A percentile compares a stretch with the other conserved stretches of the same genome.
phyloP scores from a whole-genome alignment of 2,329 filamentous ascomycete genomes.

The Cytospora piceicola region DNA sequence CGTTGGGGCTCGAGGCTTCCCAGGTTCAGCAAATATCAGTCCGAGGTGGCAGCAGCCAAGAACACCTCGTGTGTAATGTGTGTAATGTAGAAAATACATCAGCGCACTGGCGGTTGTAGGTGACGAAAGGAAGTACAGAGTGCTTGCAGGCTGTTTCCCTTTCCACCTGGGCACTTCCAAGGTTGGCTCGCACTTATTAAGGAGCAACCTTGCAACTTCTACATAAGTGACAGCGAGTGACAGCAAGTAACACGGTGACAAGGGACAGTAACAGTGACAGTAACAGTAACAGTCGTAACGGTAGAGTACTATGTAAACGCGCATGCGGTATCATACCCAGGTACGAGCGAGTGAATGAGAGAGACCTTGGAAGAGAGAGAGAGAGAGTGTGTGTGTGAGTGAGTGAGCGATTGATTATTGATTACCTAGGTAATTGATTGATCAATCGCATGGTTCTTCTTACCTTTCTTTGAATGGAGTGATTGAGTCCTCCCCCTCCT shows the following conservation, averaged over 20 bases:
- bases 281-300: neutral
- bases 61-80: neutral
- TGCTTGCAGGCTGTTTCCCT: too few species aligned
- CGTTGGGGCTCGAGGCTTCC: neutral
- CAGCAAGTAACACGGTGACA: too few species aligned
- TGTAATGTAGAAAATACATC: constrained; percentile 1
- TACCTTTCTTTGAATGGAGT: neutral
- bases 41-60: constrained; percentile 10
- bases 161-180: too few species aligned
- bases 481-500: constrained; percentile 12
- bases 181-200: too few species aligned
- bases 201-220: too few species aligned
- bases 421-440: too few species aligned
- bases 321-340: neutral
- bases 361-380: neutral
- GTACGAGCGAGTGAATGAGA: neutral
- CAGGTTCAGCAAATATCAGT: constrained; percentile 3
- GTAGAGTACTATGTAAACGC: neutral
- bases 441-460: neutral
- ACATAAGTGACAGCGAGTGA: too few species aligned
- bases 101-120: rapidly evolving
- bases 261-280: too few species aligned
- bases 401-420: too few species aligned
- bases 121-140: rapidly evolving
- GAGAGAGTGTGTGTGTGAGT: too few species aligned